Evolutionary conservation across 2,329 filamentous ascomycete species (phyloP), one percentile per base, ranked within the genome.

Genomic region (Claviceps spartinae): DNA sequence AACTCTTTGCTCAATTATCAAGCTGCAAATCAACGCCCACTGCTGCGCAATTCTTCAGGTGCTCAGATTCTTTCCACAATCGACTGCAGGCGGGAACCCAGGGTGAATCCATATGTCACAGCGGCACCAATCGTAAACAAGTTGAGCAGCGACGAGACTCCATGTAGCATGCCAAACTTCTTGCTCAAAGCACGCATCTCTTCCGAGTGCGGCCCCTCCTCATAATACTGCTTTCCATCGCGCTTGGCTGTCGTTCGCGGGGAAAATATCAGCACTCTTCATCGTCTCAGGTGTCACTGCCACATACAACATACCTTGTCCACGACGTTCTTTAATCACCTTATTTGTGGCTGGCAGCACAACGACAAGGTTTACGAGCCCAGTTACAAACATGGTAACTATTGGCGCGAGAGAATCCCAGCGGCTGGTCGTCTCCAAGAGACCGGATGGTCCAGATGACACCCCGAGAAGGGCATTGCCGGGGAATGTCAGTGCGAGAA

Each of bases 171-270:
- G 16, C 79, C 81, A 66, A 97, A 97, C 56, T 74, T 75, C 69
- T 82, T 86, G 73, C 91, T 95, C 60, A 95, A 67, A 8, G 74
- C 75, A 59, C 80, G 68, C 90, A 97, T 96, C 71, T 91, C 87
- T 59, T 83, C 75, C 5, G 86, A 93, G 62, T 95, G 87, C 41
- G 88, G 86, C 1, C 82, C 77, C 50, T 79, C 72, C 57, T 95
- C 88, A 62, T 85, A 86, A 67, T 83, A 87, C 65, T 85, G 86
- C 76, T 95, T 96, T 51, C 88, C 88, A 64, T 96, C 91, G 61
- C 84, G 82, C 55, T 85, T 88, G 74, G 91, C 90, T 82, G 55
- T 44, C 5, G 20, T 16, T 34, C 50, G 8, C 44, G 36, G 6
- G 51, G 9, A 46, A 49, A 38, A 30, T 48, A 41, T 65, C 48